Conservation (phyloP, 179 eudicot species). For the Beta macrorhiza region DNA sequence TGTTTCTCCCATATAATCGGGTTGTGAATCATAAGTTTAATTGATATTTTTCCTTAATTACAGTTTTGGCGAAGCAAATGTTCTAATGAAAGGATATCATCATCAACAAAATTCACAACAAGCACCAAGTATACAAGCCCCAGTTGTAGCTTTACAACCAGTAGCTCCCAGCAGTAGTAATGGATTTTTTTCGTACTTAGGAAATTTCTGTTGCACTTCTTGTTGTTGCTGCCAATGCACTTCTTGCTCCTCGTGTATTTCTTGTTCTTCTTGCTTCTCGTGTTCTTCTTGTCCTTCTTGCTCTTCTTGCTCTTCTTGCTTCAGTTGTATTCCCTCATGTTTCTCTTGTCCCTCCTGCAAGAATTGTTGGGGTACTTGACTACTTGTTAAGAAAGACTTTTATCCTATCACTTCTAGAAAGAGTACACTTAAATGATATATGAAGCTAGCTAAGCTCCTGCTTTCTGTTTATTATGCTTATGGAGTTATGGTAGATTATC, state of each 20-base stretch:
- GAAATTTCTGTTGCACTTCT: background rate
- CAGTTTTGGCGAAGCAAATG: constrained; percentile 17
- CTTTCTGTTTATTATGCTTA: background rate
- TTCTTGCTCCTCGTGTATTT: constrained; percentile 3
- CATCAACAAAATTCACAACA: background rate
- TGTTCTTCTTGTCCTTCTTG: background rate
- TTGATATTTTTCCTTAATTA: background rate
- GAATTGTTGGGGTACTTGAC: background rate
- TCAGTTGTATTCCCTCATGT: background rate
- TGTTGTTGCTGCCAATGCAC: background rate
- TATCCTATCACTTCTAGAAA: background rate
- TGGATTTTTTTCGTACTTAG: background rate
- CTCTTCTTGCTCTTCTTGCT: background rate
- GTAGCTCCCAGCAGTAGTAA: background rate
- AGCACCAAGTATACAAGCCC: background rate
- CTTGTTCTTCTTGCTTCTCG: background rate
- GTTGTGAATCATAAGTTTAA: background rate
- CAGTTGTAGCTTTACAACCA: background rate
- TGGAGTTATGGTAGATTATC: background rate
- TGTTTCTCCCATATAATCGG: no score
- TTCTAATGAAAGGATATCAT: background rate
- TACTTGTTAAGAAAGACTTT: constrained; percentile 3
- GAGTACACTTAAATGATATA: background rate
- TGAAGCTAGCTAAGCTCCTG: background rate
- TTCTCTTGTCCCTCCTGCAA: constrained; percentile 9